These are phyloP conservation scores for Geotrichum reessii DNA, from an alignment of 1,139 yeast genomes.

Conservation along the genomic window DNA sequence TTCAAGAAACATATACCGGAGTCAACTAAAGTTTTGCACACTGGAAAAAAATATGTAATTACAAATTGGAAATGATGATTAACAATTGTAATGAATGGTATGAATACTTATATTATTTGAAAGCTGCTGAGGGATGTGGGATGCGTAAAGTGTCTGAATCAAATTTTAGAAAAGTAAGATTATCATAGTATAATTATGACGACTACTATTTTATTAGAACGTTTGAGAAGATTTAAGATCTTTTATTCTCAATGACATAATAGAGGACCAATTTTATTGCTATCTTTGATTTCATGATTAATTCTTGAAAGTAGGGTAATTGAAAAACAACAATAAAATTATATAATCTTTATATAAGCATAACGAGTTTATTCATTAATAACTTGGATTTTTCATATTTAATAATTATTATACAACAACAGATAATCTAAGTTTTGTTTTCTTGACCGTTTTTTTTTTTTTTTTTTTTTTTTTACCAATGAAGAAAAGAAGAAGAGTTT, in stretches of 20 bases:
- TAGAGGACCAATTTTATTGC: neutral
- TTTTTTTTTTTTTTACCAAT: too few relatives aligned
- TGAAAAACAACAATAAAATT: too few relatives aligned
- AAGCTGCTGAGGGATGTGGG: neutral
- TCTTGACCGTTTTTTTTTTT: too few relatives aligned
- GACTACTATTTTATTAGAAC: neutral
- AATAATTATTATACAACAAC: too few relatives aligned
- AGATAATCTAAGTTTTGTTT: too few relatives aligned
- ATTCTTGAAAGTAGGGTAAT: neutral
- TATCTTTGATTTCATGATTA: neutral
- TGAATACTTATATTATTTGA: too few relatives aligned
- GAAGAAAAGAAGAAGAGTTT: too few relatives aligned
- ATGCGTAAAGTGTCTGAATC: neutral
- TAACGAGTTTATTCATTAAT: too few relatives aligned
- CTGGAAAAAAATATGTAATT: neutral
- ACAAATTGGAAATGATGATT: neutral
- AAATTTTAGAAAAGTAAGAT: neutral
- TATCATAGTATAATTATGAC: neutral
- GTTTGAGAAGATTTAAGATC: neutral
- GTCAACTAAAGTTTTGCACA: neutral
- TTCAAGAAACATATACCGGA: neutral
- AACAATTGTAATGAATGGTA: too few relatives aligned
- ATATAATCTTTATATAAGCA: too few relatives aligned
- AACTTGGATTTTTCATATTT: too few relatives aligned
- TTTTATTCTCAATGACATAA: neutral